Percentiles rank a stretch among this genome's conserved stretches.
Conservation (phyloP, 768 basidiomycete genomes). For the Suillus brevipes region DNA sequence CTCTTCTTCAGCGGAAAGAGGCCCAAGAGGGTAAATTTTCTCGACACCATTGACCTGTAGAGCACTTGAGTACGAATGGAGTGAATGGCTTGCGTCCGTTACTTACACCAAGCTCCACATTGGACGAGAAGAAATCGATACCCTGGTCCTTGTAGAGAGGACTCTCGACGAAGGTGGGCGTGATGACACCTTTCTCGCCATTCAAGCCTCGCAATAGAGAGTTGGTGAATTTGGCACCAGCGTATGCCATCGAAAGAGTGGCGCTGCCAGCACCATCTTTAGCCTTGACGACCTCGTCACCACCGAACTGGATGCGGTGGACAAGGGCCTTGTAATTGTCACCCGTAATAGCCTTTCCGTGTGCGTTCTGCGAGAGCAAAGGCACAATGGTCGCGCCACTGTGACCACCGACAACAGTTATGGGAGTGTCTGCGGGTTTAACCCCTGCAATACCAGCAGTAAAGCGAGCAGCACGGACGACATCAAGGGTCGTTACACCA, state of each 20-base stretch:
- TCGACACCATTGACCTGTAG: constrained; percentile 79
- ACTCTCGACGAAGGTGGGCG: constrained; percentile 88
- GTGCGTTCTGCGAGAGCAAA: constrained; percentile 77
- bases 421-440: constrained; percentile 62
- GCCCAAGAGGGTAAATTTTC: constrained; percentile 86
- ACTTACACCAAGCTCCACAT: constrained; percentile 89
- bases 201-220: constrained; percentile 58
- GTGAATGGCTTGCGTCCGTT: constrained; percentile 6
- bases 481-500: constrained; percentile 97
- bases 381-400: constrained; percentile 97
- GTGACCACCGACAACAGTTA: constrained; percentile 95
- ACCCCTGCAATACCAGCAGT: constrained; percentile 67
- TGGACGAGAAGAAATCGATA: constrained; percentile 92
- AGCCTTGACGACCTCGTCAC: constrained; percentile 98
- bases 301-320: constrained; percentile 94
- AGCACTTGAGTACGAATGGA: constrained; percentile 13
- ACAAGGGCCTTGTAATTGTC: constrained; percentile 79
- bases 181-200: constrained; percentile 69
- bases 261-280: constrained; percentile 86
- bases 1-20: constrained; percentile 79
- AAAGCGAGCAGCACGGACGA: constrained; percentile 95
- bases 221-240: constrained; percentile 71
- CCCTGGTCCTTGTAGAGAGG: constrained; percentile 83
- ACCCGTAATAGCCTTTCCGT: constrained; percentile 72
- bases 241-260: constrained; percentile 78